Percentiles rank a stretch among this genome's conserved stretches.
These are phyloP conservation scores for Trebouxia sp. DNA, from an alignment of 139 green algal species.

Conservation along the genomic window DNA sequence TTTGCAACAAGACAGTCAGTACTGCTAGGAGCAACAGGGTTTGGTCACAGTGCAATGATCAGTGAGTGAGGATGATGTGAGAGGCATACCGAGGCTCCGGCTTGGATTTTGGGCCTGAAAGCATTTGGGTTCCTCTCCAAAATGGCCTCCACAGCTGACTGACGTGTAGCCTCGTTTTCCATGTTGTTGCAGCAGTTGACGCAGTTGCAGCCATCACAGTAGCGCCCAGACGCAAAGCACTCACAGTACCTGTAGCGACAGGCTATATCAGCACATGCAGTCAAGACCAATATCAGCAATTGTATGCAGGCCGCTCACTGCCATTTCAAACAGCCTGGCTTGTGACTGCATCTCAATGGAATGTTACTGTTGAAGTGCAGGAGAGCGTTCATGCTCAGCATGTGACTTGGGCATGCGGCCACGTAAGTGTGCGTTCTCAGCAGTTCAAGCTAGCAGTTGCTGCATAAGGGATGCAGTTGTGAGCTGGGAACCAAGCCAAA, in stretches of 20 bases:
- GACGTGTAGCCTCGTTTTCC: slow-evolving; percentile 67
- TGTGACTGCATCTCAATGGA: no score
- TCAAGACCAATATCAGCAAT: background rate
- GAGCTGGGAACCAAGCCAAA: no score
- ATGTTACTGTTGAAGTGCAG: no score
- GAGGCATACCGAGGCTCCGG: background rate
- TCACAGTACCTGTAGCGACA: slow-evolving; percentile 71
- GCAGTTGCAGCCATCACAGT: slow-evolving; percentile 89
- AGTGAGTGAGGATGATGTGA: no score
- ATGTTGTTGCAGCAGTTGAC: slow-evolving; percentile 87
- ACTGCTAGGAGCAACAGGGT: background rate
- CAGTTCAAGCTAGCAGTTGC: no score
- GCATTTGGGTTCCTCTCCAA: slow-evolving; percentile 89
- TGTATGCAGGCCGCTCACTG: no score
- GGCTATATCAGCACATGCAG: background rate
- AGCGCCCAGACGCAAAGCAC: slow-evolving; percentile 77
- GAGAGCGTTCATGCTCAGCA: no score
- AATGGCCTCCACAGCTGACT: slow-evolving; percentile 82
- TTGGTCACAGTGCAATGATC: no score
- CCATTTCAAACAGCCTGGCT: no score
- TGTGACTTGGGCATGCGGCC: background rate
- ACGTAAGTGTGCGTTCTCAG: no score
- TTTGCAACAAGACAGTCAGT: background rate
- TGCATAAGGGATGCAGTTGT: no score
- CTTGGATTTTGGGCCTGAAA: slow-evolving; percentile 88